Evolutionary conservation across 257 asterid genomes (phyloP).

Genomic region (Anisodus acutangulus): DNA sequence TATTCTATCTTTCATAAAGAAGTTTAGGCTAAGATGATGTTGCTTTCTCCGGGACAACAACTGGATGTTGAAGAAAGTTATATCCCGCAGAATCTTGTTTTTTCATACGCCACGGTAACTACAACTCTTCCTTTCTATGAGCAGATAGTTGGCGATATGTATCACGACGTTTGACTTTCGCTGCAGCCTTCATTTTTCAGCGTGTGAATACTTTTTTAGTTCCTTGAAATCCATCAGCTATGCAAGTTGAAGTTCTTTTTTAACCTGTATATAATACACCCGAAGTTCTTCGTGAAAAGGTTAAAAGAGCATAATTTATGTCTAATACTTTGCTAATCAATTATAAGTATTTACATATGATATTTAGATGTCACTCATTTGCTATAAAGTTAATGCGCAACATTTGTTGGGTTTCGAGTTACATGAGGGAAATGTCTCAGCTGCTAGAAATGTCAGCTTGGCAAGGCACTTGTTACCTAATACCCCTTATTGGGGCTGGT

Average conservation of each 20-base stretch:
- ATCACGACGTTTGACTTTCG: too few relatives aligned
- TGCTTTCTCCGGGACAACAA: neutral
- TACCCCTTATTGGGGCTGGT: slow-evolving; percentile 93
- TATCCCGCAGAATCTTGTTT: too few relatives aligned
- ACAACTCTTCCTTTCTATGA: neutral
- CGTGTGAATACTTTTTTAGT: neutral
- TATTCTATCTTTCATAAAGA: too few relatives aligned
- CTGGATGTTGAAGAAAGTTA: neutral
- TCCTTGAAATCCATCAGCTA: neutral
- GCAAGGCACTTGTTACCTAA: slow-evolving; percentile 95
- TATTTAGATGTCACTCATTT: too few relatives aligned
- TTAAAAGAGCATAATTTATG: too few relatives aligned
- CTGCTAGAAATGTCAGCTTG: slow-evolving; percentile 95
- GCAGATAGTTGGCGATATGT: neutral
- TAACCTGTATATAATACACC: too few relatives aligned
- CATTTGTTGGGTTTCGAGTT: slow-evolving; percentile 31
- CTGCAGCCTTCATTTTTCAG: neutral
- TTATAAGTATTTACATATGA: too few relatives aligned
- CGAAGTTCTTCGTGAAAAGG: too few relatives aligned
- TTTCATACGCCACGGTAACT: neutral
- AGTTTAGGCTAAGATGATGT: too few relatives aligned
- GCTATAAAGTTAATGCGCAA: too few relatives aligned
- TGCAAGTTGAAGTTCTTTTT: too few relatives aligned
- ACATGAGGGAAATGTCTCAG: slow-evolving; percentile 89
- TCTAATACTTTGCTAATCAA: too few relatives aligned